A percentile compares a stretch with the other conserved stretches of the same genome.
These are phyloP conservation scores for Chamaenerion angustifolium DNA, from an alignment of 345 rosid genomes.

Conservation along the genomic window DNA sequence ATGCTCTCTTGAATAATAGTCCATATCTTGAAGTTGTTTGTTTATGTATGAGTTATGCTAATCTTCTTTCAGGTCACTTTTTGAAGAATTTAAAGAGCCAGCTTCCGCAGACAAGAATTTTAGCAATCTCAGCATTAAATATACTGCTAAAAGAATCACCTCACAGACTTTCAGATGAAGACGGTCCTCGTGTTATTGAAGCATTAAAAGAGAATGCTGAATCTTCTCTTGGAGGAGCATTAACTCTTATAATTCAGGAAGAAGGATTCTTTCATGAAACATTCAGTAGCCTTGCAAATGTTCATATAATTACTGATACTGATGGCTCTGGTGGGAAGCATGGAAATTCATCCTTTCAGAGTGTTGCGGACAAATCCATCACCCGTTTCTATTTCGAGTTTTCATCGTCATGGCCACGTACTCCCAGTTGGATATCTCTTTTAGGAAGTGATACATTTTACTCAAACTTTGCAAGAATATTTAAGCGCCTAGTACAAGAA, in stretches of 20 bases:
- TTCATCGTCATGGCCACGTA: slow-evolving; percentile 96
- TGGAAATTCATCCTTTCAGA: slow-evolving; percentile 76
- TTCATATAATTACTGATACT: slow-evolving; percentile 69
- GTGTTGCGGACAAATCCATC: slow-evolving; percentile 82
- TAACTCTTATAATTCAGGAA: slow-evolving; percentile 68
- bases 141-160: slow-evolving; percentile 89
- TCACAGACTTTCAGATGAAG: slow-evolving; percentile 50
- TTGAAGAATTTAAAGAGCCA: slow-evolving; percentile 87
- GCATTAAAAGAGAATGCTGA: slow-evolving; percentile 29
- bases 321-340: slow-evolving; percentile 71
- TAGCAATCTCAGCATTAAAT: slow-evolving; percentile 92
- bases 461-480: slow-evolving; percentile 85
- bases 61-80: slow-evolving; percentile 67
- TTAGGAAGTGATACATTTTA: slow-evolving; percentile 84
- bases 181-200: slow-evolving; percentile 15
- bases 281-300: slow-evolving; percentile 82
- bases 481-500: slow-evolving; percentile 87
- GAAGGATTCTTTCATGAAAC: slow-evolving; percentile 88
- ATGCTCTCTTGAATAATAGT: not conserved
- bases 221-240: slow-evolving; percentile 70
- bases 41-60: slow-evolving; percentile 3
- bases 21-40: not conserved
- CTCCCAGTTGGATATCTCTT: slow-evolving; percentile 95
- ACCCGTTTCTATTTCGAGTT: slow-evolving; percentile 93
- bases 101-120: slow-evolving; percentile 97